Base-by-base conservation (phyloP, 306 rosid species). In the Gastrolobium villosum region DNA sequence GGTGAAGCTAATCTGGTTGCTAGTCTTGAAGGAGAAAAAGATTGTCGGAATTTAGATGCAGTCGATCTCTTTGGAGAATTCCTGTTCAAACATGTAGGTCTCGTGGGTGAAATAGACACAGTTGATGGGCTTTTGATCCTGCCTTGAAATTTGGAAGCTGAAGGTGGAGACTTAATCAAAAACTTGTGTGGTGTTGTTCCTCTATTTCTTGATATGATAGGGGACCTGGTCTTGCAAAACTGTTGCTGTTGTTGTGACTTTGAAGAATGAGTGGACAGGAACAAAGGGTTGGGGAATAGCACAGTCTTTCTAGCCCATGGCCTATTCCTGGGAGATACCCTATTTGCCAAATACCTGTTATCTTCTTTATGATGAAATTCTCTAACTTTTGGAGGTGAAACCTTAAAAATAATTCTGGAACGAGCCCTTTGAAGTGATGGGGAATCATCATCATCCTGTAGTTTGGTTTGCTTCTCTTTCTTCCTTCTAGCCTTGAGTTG, bases 271-370 rank as follows among this genome's bases (percentile, higher is more conserved):
- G 87, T 74, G 10, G 98, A 81, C n/a, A 74, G 65, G 87, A 91
- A 95, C 83, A 95, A 80, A 81, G 99, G 98, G 79, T 95, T 95
- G 14, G 99, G 99, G 73, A 93, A 95, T n/a, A 95, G 86, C 4
- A 93, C 97, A 34, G 98, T 56, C 73, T 91, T 95, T 52, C 82
- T 95, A 14, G 89, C 89, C 99, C 98, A 95, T 41, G 97, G 97
- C 40, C 75, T 93, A 72, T 91, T 89, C 82, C 85, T 91, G 0
- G 99, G 94, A 0, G 98, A 95, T 15, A 95, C 96, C 69, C 97
- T 87, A 61, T 95, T 95, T 3, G 98, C 97, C 59, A 81, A 1
- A 66, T 86, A 86, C 67, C 82, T 74, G 10, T 15, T 76, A 49
- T 83, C 93, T 70, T 89, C 97, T 74, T 76, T 91, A 60, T 89